Evolutionary conservation across 208 protist genomes (phyloP).

Genomic region (Acanthamoeba lenticulata): DNA sequence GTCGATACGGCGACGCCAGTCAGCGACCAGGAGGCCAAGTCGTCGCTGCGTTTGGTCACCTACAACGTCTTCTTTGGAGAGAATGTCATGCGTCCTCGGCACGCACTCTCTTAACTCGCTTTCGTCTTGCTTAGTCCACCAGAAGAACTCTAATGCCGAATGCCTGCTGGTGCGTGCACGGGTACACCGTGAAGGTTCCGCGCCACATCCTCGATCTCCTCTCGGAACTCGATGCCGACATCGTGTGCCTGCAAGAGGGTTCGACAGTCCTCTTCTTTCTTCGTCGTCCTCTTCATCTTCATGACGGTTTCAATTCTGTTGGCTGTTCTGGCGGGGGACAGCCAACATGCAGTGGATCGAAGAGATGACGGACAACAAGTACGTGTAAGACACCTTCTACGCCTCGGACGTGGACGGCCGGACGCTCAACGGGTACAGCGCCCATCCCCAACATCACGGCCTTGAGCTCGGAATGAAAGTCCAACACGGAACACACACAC

Average conservation of each 20-base stretch:
- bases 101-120: no score
- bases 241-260: constrained; percentile 53
- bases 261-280: background rate
- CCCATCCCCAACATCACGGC: no score
- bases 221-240: background rate
- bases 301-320: no score
- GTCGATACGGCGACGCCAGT: no score
- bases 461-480: no score
- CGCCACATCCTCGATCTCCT: background rate
- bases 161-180: no score
- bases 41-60: background rate
- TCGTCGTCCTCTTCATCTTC: background rate
- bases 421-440: background rate
- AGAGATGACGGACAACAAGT: constrained; percentile 19
- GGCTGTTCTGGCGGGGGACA: no score
- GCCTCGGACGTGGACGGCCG: background rate
- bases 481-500: no score
- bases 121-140: no score
- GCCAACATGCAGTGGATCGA: constrained; percentile 10
- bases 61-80: constrained; percentile 35
- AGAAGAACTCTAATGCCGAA: background rate
- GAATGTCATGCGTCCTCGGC: background rate
- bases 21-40: no score
- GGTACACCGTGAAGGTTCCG: no score
- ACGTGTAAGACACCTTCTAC: background rate